Evolutionary conservation across 225 moss, liverwort and hornwort species (phyloP), one percentile per base, ranked within the genome.

Genomic region (Thuidium tamariscinum): DNA sequence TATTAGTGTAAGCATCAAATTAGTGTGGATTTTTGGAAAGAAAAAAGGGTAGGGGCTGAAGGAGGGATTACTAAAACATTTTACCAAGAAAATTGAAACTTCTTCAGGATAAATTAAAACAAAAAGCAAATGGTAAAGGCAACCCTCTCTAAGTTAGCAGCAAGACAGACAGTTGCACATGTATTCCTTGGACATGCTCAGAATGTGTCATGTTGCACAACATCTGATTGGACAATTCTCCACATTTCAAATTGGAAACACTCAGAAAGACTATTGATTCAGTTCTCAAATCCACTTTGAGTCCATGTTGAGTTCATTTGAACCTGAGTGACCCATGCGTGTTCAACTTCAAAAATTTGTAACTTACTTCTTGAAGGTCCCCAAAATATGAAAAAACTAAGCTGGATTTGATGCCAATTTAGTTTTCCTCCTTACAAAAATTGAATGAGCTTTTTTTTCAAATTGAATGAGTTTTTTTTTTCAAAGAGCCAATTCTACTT

Each of bases 361-460:
- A 27, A 15, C 2, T 27, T 16, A 42, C 44, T 27, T 10, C 2
- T 26, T 0, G 0, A 16, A 42, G 42, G 42, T 42, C 0, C 15
- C 0, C 5, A 16, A 25, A 67, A 42, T 0, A 42, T 16, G 2
- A 44, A 42, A 16, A 1, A 1, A 29, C 27, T 44, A n/a, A n/a
- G n/a, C n/a, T 44, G 2, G 5, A 1, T 16, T 71, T 0, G 0
- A 71, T 44, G 29, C 5, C 16, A 44, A 44, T 44, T 16, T 1
- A 10, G 10, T 6, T 29, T 29, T 44, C 6, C 44, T 70, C 29
- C 27, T 2, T 16, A 16, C 0, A 0, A 44, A 71, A 44, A 16
- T 9, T 15, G 2, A n/a, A n/a, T n/a, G n/a, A n/a, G n/a, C n/a
- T n/a, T n/a, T n/a, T n/a, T n/a, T n/a, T n/a, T n/a, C n/a, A n/a